Evolutionary conservation across 2,329 filamentous ascomycete genomes (phyloP).

Genomic region (Trichoderma sp.): DNA sequence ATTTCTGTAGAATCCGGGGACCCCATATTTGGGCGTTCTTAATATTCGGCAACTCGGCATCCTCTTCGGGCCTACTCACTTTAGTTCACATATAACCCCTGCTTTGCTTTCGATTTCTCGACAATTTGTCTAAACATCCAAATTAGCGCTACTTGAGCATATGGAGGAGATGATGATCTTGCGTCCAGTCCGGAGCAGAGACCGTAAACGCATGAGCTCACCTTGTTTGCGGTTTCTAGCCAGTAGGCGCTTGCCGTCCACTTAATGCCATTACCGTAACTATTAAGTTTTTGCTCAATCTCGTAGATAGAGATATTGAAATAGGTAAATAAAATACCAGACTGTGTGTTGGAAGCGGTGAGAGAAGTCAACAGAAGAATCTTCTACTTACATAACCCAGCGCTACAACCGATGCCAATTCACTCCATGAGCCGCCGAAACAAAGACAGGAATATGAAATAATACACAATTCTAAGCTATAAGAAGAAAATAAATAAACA

Average conservation of each 20-base stretch:
- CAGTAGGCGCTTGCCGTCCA: background rate
- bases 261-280: background rate
- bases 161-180: background rate
- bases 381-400: too few species aligned
- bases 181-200: background rate
- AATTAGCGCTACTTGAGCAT: background rate
- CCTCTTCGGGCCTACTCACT: slow-evolving; percentile 5
- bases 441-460: rapidly evolving
- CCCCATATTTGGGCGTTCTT: background rate
- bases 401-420: too few species aligned
- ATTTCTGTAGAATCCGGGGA: background rate
- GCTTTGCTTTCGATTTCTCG: background rate
- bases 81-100: background rate
- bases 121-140: background rate
- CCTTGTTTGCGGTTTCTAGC: background rate
- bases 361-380: background rate
- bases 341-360: background rate
- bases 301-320: background rate
- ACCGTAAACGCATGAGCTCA: background rate
- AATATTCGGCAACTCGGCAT: background rate
- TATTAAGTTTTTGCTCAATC: background rate
- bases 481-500: background rate
- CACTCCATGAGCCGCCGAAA: background rate
- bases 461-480: background rate
- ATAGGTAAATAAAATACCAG: background rate